Base-by-base conservation (phyloP, 441 rosid genomes). In the Capsella rubella region DNA sequence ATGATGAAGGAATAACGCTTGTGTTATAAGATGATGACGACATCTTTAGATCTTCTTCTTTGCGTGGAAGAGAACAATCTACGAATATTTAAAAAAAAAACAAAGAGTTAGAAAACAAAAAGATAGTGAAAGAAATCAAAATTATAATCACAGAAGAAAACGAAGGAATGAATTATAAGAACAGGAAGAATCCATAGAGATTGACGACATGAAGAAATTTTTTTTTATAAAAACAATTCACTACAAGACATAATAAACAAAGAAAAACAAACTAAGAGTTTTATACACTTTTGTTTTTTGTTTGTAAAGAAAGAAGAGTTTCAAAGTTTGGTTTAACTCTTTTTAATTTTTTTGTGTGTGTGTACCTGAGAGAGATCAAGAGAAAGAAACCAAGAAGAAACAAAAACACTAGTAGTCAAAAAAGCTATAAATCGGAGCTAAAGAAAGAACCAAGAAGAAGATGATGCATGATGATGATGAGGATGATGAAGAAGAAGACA, bases 361-460 rank as follows among this genome's bases (percentile, higher is more conserved):
- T 4, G 39, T 69, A 56, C 63, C 68, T 77, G 80, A 52, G 73
- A 78, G 80, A 52, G 73, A 78, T 72, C 47, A 54, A 59, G 53
- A 53, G 77, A 77, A 71, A 66, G 46, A 47, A 76, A 57, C 67
- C 67, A 76, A 70, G 62, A 65, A 40, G 18, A 7, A 47, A 47
- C 15, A 64, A 12, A 8, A 59, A 13, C 11, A 21, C 39, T 56
- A 45, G 25, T 4, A 49, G 63, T 69, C 40, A 65, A 71, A 64
- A 62, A 78, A 72, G 77, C 54, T 67, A 60, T 46, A 54, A 78
- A 72, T 28, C 74, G 66, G 60, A 61, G 27, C 53, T 67, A 60
- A 35, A 78, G 81, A 78, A 77, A 72, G 65, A 73, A 72, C 81
- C 81, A 78, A 72, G 73, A 67, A 72, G 69, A 71, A 58, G 69